A percentile compares a stretch with the other conserved stretches of the same genome.
These are phyloP conservation scores for Inonotus hispidus DNA, from an alignment of 1,284 basidiomycete genomes.

Conservation along the genomic window DNA sequence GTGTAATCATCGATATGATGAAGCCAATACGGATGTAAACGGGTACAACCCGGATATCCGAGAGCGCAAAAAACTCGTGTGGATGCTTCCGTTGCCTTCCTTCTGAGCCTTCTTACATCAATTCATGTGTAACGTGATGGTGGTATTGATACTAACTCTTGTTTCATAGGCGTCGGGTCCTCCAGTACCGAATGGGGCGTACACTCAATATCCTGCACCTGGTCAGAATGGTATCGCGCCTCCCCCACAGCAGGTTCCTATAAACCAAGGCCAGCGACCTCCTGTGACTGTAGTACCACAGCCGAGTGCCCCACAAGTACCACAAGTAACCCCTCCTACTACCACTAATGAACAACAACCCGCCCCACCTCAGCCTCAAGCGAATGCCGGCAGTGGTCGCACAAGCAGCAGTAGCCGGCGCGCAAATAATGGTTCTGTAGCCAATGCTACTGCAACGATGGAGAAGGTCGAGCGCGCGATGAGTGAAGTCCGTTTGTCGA, in stretches of 20 bases:
- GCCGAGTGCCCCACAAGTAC: conserved; percentile 20
- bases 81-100: conserved; percentile 58
- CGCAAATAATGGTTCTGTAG: conserved; percentile 41
- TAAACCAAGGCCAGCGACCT: conserved; percentile 21
- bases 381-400: conserved; percentile 10
- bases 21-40: conserved; percentile 48
- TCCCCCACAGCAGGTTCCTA: conserved; percentile 21
- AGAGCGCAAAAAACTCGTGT: conserved; percentile 49
- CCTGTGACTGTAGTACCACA: conserved; percentile 24
- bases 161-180: conserved; percentile 30
- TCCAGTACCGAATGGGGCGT: conserved; percentile 22
- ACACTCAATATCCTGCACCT: conserved; percentile 10
- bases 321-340: conserved; percentile 21
- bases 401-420: conserved; percentile 13
- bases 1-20: conserved; percentile 31
- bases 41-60: conserved; percentile 36
- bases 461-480: conserved; percentile 76
- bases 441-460: conserved; percentile 66
- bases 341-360: conserved; percentile 18
- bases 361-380: conserved; percentile 21
- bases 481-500: conserved; percentile 62
- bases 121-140: background rate
- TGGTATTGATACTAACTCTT: conserved; percentile 2
- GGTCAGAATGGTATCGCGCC: conserved; percentile 4
- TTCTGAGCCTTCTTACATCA: conserved; percentile 35